Percentiles rank a stretch among this genome's conserved stretches.
Evolutionary conservation across 768 basidiomycete genomes (phyloP).

Genomic region (Lenzites betulinus): DNA sequence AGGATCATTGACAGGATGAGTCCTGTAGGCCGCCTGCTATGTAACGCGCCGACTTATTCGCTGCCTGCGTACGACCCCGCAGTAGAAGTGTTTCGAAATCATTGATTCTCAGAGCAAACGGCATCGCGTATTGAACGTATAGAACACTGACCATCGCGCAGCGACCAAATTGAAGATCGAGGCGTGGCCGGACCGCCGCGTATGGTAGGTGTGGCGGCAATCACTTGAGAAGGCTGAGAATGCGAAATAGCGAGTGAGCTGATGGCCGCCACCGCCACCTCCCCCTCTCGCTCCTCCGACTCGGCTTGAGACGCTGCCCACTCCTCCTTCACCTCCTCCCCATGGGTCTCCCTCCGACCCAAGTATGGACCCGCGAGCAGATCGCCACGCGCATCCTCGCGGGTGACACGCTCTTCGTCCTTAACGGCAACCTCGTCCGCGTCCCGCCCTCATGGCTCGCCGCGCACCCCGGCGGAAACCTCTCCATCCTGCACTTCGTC

Average conservation of each 20-base stretch:
- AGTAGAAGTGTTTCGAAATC: no score
- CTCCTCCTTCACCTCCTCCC: background rate
- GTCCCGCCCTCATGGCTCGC: slow-evolving; percentile 79
- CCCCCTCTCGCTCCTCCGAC: background rate
- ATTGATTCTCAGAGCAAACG: no score
- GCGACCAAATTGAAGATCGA: no score
- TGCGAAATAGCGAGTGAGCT: background rate
- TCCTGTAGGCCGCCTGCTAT: no score
- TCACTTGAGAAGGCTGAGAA: background rate
- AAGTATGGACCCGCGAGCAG: slow-evolving; percentile 49
- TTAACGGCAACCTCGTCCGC: slow-evolving; percentile 60
- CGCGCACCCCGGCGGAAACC: slow-evolving; percentile 85
- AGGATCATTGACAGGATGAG: no score
- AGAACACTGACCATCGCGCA: no score
- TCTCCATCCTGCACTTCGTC: slow-evolving; percentile 91
- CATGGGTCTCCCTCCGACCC: slow-evolving; percentile 36
- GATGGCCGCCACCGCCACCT: slow-evolving; percentile 9
- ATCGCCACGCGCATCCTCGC: slow-evolving; percentile 71
- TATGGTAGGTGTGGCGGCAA: slow-evolving; percentile 6
- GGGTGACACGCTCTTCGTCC: slow-evolving; percentile 78
- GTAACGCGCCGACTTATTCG: no score
- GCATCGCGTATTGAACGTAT: no score
- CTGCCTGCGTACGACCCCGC: no score
- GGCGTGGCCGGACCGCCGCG: background rate
- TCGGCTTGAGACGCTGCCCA: background rate